Base-by-base conservation (phyloP, 495 filamentous ascomycete species). In the Ramalina peruviana region DNA sequence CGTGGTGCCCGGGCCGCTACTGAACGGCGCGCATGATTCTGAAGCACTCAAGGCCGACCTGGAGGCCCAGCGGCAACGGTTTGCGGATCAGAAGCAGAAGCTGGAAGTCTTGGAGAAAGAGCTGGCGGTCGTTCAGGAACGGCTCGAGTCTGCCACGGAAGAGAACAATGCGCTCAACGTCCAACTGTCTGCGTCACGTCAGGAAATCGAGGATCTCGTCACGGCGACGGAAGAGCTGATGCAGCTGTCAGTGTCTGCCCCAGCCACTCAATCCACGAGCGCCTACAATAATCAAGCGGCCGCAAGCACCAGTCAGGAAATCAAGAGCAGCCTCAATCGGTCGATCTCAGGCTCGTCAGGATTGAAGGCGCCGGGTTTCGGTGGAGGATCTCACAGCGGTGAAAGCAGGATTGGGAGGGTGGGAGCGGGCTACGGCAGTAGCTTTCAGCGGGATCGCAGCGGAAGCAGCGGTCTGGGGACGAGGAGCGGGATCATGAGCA, bases 171-270 rank as follows among this genome's bases (percentile, higher is more conserved):
- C 78, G 19, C 65, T 92, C 20, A 76, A 77, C 57, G 65, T 67
- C 0, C 79, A 88, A 47, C 59, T 76, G 16, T 80, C 92, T 60
- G 70, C 75, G 27, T 93, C 96, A 65, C 74, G 90, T 3, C 73
- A 84, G 19, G 92, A 98, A 67, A 98, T 95, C 65, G 88, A 88
- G 36, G 88, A 95, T 57, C 71, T 98, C 40, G 88, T 98, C n/a
- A 76, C 79, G 42, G 81, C 88, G 1, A 88, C 92, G 1, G 92
- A 97, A 59, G 88, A 96, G 65, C 77, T 97, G 81, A 83, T 80
- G 57, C 39, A 42, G 11, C 49, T 60, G 1, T 57, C 54, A 10
- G 43, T 55, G 20, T 41, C 48, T 12, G 9, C 25, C 10, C 17
- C 27, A 16, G 25, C 5, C 21, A 9, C 12, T 17, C 13, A 19